A percentile compares a stretch with the other conserved stretches of the same genome.
Evolutionary conservation across 2,329 filamentous ascomycete genomes (phyloP).

Genomic region (Fusarium sp.): DNA sequence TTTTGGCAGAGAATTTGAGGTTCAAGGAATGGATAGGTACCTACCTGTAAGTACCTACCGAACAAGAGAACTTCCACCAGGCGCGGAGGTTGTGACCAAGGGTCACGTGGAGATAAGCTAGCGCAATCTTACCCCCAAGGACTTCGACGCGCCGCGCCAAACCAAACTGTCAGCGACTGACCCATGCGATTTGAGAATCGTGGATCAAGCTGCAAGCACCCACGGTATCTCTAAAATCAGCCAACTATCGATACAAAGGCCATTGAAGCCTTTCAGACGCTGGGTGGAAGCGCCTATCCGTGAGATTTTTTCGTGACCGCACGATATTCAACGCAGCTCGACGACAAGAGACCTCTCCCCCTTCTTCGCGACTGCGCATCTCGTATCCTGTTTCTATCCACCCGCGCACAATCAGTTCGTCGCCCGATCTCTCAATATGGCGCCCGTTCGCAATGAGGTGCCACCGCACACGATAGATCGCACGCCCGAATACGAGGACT

Average conservation of each 20-base stretch:
- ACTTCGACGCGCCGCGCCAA: slow-evolving; percentile 38
- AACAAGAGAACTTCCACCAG: background rate
- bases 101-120: slow-evolving; percentile 33
- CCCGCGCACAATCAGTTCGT: background rate
- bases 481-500: slow-evolving; percentile 79
- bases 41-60: background rate
- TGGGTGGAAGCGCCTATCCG: slow-evolving; percentile 8
- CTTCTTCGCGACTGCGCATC: slow-evolving; percentile 11
- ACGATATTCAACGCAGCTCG: slow-evolving; percentile 9
- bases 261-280: background rate
- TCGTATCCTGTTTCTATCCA: slow-evolving; percentile 6
- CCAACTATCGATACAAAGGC: background rate
- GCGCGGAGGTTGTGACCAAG: background rate
- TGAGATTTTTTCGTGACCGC: slow-evolving; percentile 7
- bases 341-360: background rate
- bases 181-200: slow-evolving; percentile 35
- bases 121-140: slow-evolving; percentile 1
- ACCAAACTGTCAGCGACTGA: slow-evolving; percentile 21
- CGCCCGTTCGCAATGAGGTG: slow-evolving; percentile 50
- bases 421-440: slow-evolving; percentile 42
- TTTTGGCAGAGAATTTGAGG: slow-evolving; percentile 27
- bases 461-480: slow-evolving; percentile 63
- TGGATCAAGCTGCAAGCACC: slow-evolving; percentile 23
- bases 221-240: slow-evolving; percentile 11
- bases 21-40: background rate